Evolutionary conservation across 2,329 filamentous ascomycete genomes (phyloP), one percentile per base, ranked within the genome.

Genomic region (Nigrospora oryzae): DNA sequence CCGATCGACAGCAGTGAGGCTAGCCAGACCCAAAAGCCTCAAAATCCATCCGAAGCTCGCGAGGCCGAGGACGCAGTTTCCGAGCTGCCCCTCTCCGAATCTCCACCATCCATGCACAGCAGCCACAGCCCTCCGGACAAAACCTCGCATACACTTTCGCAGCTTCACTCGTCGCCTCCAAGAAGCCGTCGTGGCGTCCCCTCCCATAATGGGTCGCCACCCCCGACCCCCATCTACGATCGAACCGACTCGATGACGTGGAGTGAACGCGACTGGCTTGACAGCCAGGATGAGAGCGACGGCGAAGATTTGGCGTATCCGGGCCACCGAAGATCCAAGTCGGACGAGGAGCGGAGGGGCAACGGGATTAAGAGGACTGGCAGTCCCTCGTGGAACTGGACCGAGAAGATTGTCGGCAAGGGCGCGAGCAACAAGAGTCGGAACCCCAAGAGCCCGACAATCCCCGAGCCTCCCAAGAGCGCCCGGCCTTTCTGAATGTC

Each of bases 211-310:
- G 51, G 38, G 49, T 60, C 23, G 49, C 58, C 54, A 11, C 40
- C 53, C 11, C 60, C 57, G 5, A 28, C 23, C 10, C 53, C 55
- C 28, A 53, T 48, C 16, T 51, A 56, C 31, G 59, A 64, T 30
- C 51, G 68, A 32, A 52, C 58, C 19, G 81, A 84, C 53, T 82
- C 77, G 3, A 68, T 75, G 44, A 73, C 71, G 4, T 86, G 83
- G 83, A 84, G 78, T 57, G 82, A 86, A 40, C 68, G 73, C 11
- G 80, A 84, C 57, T 83, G 79, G 67, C 67, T 68, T 11, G 78
- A 82, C 51, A 79, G 65, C 31, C 70, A 64, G 23, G 65, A 70
- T 40, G 70, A 74, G 45, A 68, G 65, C 40, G 67, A 70, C 42
- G 61, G 66, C 30, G 46, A 55, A 32, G 57, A 59, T 16, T 43